phyloP scores from a whole-genome alignment of 2,329 filamentous ascomycete genomes.

The Sporothrix mexicana region DNA sequence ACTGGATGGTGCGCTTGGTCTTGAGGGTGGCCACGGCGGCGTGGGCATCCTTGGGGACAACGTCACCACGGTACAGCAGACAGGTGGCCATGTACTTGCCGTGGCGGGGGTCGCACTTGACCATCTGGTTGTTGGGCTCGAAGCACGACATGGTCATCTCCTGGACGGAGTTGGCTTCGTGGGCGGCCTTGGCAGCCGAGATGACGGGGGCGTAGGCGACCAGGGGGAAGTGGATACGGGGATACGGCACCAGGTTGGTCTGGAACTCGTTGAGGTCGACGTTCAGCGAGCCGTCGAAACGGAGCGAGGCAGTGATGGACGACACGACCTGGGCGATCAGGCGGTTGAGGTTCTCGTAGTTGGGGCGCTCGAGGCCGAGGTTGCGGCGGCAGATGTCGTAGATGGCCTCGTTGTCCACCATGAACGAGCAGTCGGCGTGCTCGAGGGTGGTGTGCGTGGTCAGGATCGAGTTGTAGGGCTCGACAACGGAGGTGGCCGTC shows the following conservation, averaged over 20 bases:
- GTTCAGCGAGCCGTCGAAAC: conserved; percentile 98
- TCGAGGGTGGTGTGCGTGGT: conserved; percentile 99
- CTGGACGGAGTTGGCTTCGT: conserved; percentile 97
- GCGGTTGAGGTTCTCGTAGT: conserved; percentile 98
- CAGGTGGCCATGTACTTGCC: conserved; percentile 99
- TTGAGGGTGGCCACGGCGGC: conserved; percentile 92
- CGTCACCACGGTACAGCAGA: conserved; percentile 96
- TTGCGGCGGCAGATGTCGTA: conserved; percentile 99
- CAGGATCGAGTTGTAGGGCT: conserved; percentile 99
- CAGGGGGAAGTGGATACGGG: conserved; percentile 98
- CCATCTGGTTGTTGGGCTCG: conserved; percentile 99
- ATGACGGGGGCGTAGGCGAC: conserved; percentile 95
- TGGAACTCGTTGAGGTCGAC: conserved; percentile 99
- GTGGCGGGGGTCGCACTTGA: conserved; percentile 97
- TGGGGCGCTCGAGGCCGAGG: conserved; percentile 94
- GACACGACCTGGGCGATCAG: conserved; percentile 98
- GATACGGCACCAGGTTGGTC: conserved; percentile 98
- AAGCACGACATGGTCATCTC: conserved; percentile 99
- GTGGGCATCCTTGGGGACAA: conserved; percentile 95
- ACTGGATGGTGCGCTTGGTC: conserved; percentile 99
- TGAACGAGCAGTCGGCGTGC: conserved; percentile 99
- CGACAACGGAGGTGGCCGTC: conserved; percentile 95
- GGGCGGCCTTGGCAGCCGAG: conserved; percentile 91
- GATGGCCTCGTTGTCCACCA: conserved; percentile 99
- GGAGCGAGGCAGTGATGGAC: conserved; percentile 96